phyloP scores from a whole-genome alignment of 805 yeast genomes.

The Barnettozyma populi region DNA sequence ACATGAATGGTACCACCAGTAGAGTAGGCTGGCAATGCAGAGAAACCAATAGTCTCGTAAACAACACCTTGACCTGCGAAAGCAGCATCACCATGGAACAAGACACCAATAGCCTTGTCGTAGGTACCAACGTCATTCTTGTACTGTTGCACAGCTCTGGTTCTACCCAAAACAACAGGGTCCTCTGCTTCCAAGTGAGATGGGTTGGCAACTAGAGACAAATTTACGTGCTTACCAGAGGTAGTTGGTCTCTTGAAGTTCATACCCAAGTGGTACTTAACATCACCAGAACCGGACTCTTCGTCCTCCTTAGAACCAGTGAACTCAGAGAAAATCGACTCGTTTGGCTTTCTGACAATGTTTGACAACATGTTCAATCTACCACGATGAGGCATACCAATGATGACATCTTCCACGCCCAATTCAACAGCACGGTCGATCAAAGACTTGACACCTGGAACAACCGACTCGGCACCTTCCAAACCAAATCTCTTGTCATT shows the following conservation, averaged over 20 bases:
- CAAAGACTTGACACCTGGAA: slow-evolving; percentile 94
- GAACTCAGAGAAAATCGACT: slow-evolving; percentile 94
- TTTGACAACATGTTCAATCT: slow-evolving; percentile 95
- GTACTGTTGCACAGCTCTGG: slow-evolving; percentile 91
- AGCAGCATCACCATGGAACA: slow-evolving; percentile 99
- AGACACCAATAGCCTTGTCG: slow-evolving; percentile 84
- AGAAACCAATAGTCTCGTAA: slow-evolving; percentile 96
- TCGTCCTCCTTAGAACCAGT: slow-evolving; percentile 85
- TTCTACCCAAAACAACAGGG: slow-evolving; percentile 96
- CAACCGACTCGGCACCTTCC: slow-evolving; percentile 96
- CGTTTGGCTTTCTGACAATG: slow-evolving; percentile 98
- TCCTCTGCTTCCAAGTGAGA: slow-evolving; percentile 99
- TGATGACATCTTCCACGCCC: slow-evolving; percentile 93
- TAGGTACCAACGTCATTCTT: slow-evolving; percentile 79
- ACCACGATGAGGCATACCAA: slow-evolving; percentile 99
- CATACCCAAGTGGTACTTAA: slow-evolving; percentile 98
- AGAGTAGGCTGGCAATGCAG: slow-evolving; percentile 86
- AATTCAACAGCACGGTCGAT: slow-evolving; percentile 88
- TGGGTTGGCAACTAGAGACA: slow-evolving; percentile 97
- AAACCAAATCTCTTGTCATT: slow-evolving; percentile 97
- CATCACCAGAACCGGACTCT: slow-evolving; percentile 95
- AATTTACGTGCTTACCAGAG: slow-evolving; percentile 91
- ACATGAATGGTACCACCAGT: slow-evolving; percentile 98
- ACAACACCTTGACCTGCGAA: slow-evolving; percentile 99
- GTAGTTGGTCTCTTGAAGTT: slow-evolving; percentile 98